Evolutionary conservation across 495 filamentous ascomycete species (phyloP), one percentile per base, ranked within the genome.

Genomic region (Penicillium odoratum): DNA sequence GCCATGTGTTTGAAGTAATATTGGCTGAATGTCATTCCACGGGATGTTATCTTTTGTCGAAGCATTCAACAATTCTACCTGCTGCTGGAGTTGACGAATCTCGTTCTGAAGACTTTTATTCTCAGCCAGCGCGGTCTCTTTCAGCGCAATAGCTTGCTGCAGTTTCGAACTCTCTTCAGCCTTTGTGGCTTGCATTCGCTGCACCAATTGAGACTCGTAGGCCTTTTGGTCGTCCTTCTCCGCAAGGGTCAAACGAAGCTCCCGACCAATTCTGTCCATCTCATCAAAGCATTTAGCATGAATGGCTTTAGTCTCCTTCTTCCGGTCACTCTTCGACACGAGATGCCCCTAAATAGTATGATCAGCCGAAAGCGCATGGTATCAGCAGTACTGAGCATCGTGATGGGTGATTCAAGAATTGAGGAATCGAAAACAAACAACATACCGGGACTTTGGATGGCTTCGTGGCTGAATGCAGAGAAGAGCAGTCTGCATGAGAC

Each of bases 11-110:
- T 62, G 46, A 55, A 58, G 46, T 26, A 58, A 52, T 6, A 46
- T 9, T 28, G 44, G 55, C 60, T 58, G 45, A 50, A 62, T 62
- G 55, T 62, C 55, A 48, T 58, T 55, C 60, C 46, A 61, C 34
- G 49, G 43, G 48, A 57, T 52, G 44, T 61, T 34, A 40, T 53
- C 59, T 47, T 61, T 43, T 34, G 49, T 47, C 7, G 50, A 48
- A 34, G 59, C 36, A 48, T 57, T 61, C 28, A 38, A 48, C 45
- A 51, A 62, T 33, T 63, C 56, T 15, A 59, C 30, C 52, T 63
- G 48, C 56, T 59, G 51, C 49, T 59, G 48, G 21, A 59, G 54
- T 40, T 59, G 26, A 10, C 16, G 50, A 51, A 47, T 21, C 33
- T 59, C 52, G 9, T 36, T 55, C n/a, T 13, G 10, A 33, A 63